A percentile compares a stretch with the other conserved stretches of the same genome.
Conservation (phyloP, 2,329 filamentous ascomycete species). For the Moelleriella libera region DNA sequence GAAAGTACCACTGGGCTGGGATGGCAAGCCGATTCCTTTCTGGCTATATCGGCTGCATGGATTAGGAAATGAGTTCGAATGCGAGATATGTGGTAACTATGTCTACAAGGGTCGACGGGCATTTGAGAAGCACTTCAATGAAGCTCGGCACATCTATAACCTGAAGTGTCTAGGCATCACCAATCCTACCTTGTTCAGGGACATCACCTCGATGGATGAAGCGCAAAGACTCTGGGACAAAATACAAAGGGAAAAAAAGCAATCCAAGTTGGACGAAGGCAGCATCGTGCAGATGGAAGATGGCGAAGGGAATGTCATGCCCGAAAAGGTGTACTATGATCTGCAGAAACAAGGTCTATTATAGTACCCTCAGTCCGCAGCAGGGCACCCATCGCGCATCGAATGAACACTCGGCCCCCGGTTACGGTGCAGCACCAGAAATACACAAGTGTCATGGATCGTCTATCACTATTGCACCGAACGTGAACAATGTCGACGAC, state of each 20-base stretch:
- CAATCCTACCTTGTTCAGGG: constrained; percentile 79
- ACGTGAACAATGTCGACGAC: no score
- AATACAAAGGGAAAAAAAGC: constrained; percentile 74
- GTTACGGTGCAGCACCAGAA: no score
- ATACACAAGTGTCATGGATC: no score
- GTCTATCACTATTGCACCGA: no score
- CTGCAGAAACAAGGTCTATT: constrained; percentile 82
- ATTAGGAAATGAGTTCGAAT: constrained; percentile 84
- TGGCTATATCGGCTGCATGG: constrained; percentile 98
- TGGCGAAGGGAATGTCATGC: constrained; percentile 94
- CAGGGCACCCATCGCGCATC: no score
- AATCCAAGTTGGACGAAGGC: constrained; percentile 59
- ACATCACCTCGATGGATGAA: constrained; percentile 87
- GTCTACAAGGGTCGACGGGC: constrained; percentile 96
- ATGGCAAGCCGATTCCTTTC: constrained; percentile 96
- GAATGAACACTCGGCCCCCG: no score
- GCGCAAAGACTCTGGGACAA: constrained; percentile 85
- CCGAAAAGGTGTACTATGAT: constrained; percentile 95
- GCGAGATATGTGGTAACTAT: constrained; percentile 95
- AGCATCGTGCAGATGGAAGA: constrained; percentile 98
- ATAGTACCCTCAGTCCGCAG: constrained; percentile 16
- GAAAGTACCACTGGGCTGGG: constrained; percentile 92
- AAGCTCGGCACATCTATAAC: constrained; percentile 83
- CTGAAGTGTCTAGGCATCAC: constrained; percentile 89
- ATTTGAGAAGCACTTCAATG: constrained; percentile 98